Percentiles rank a stretch among this genome's conserved stretches.
Evolutionary conservation across 805 yeast species (phyloP).

Genomic region (Yarrowia hollandica): DNA sequence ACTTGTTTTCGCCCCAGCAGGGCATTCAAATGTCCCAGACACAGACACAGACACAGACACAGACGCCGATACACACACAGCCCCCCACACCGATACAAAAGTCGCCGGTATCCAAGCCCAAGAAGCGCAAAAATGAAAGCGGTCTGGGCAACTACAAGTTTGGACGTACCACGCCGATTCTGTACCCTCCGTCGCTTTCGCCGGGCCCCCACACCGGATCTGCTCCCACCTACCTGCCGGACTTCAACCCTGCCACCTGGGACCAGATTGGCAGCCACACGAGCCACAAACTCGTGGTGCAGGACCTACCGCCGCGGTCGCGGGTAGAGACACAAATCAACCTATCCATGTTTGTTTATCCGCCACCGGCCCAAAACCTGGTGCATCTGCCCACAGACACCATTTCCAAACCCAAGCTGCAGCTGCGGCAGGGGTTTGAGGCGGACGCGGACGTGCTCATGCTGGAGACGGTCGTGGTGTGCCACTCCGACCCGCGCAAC

Average conservation of each 20-base stretch:
- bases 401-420: conserved; percentile 81
- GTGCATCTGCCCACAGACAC: conserved; percentile 85
- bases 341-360: conserved; percentile 63
- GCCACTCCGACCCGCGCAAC: conserved; percentile 46
- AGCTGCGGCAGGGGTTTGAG: conserved; percentile 47
- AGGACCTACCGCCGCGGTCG: conserved; percentile 72
- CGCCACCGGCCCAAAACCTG: conserved; percentile 72
- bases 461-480: conserved; percentile 79
- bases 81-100: too few species aligned
- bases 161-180: conserved; percentile 11
- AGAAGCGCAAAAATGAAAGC: conserved; percentile 7
- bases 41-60: not conserved
- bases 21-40: not conserved
- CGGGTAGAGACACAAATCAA: conserved; percentile 96
- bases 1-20: conserved; percentile 17
- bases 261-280: conserved; percentile 13
- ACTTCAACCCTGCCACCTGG: conserved; percentile 5
- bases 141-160: conserved; percentile 18
- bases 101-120: not conserved
- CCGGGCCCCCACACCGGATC: not conserved
- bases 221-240: conserved; percentile 11
- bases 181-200: not conserved
- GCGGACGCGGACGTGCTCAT: conserved; percentile 36
- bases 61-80: not conserved
- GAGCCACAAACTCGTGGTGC: conserved; percentile 30